A percentile compares a stretch with the other conserved stretches of the same genome.
These are phyloP conservation scores for Pyricularia grisea DNA, from an alignment of 2,329 filamentous ascomycete genomes.

Conservation along the genomic window DNA sequence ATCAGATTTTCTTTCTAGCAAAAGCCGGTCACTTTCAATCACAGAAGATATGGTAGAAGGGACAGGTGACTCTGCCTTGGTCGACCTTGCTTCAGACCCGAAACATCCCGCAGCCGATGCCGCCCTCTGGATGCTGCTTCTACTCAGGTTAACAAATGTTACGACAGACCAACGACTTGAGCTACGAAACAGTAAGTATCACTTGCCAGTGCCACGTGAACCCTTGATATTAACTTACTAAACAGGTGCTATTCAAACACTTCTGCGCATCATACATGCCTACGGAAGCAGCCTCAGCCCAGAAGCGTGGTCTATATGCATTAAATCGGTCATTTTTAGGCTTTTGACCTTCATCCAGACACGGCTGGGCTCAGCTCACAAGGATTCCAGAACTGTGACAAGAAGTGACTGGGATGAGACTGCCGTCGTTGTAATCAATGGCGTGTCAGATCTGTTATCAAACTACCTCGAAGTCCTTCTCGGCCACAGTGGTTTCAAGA, in stretches of 20 bases:
- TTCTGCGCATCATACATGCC: conserved; percentile 85
- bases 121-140: conserved; percentile 69
- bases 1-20: conserved; percentile 71
- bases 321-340: conserved; percentile 71
- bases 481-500: conserved; percentile 54
- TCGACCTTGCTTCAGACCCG: conserved; percentile 47
- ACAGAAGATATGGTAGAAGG: conserved; percentile 45
- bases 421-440: conserved; percentile 62
- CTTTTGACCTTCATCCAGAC: conserved; percentile 62
- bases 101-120: conserved; percentile 54
- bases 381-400: conserved; percentile 27
- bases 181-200: conserved; percentile 58
- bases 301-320: conserved; percentile 74
- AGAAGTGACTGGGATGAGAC: conserved; percentile 62
- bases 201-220: neutral
- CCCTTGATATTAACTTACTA: neutral
- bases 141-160: conserved; percentile 62
- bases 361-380: conserved; percentile 33
- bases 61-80: conserved; percentile 45
- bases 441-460: conserved; percentile 63
- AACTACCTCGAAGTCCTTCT: conserved; percentile 69
- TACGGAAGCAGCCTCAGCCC: conserved; percentile 73
- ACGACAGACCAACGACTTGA: conserved; percentile 65
- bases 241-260: conserved; percentile 70
- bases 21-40: conserved; percentile 47